phyloP scores from a whole-genome alignment of 2,329 filamentous ascomycete species.

The Aspergillus floridensis region DNA sequence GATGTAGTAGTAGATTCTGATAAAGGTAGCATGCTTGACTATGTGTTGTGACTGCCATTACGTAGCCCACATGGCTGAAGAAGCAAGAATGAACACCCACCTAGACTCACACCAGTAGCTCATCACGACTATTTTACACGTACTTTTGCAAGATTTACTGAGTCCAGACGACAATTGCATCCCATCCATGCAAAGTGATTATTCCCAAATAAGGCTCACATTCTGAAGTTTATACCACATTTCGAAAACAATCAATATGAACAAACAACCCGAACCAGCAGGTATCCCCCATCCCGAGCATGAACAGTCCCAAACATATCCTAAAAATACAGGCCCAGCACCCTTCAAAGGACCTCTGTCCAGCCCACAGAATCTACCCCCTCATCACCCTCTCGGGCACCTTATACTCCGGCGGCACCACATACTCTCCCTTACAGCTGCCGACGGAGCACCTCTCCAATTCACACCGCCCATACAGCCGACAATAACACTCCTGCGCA shows the following conservation, averaged over 20 bases:
- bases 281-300: neutral
- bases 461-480: slow-evolving; percentile 43
- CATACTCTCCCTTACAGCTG: slow-evolving; percentile 42
- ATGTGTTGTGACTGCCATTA: no score
- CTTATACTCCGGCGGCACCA: slow-evolving; percentile 8
- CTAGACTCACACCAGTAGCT: no score
- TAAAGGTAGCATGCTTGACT: no score
- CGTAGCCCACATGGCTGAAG: no score
- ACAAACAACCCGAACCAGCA: neutral
- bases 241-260: neutral
- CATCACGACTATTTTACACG: no score
- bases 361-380: neutral
- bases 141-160: no score
- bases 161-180: no score
- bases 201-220: neutral
- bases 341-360: neutral
- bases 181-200: no score
- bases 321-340: neutral
- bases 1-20: no score
- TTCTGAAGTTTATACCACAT: neutral
- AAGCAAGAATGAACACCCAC: no score
- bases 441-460: slow-evolving; percentile 32
- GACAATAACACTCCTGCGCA: slow-evolving; percentile 46
- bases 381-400: slow-evolving; percentile 6
- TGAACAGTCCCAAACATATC: neutral